Evolutionary conservation across 2,329 filamentous ascomycete genomes (phyloP), one percentile per base, ranked within the genome.

Genomic region (Colletotrichum sp.): DNA sequence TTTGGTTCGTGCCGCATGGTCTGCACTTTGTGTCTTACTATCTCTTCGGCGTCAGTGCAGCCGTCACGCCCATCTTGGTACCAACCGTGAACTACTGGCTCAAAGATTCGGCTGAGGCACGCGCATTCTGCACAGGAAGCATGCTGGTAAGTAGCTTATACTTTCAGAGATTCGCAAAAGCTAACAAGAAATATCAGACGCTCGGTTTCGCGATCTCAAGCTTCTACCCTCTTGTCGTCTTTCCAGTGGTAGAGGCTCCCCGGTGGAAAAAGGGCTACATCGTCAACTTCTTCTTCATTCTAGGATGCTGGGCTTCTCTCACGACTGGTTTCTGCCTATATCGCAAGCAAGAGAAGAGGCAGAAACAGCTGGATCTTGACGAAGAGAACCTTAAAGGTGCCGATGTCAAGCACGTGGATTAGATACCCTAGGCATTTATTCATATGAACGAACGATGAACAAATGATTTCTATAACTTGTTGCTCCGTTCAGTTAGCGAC

Each of bases 1-100:
- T 79, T 2, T 78, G 77, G 77, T 68, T 76, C 13, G 77, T 79
- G 18, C 78, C 78, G 5, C 70, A 75, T 21, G 74, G 71, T 2
- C 76, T 79, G 21, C 75, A 79, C 32, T 79, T 79, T 28, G 34
- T 66, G 24, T 72, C 76, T 2, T 81, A 76, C 43, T 80, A 80
- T 48, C 73, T 80, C 21, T 76, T 81, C 26, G 80, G 80, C 7
- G 64, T 77, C 15, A 80, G 75, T 48, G 77, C 79, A 6, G 77
- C 77, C n/a, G 77, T 80, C 2, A 80, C 78, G 2, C 80, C 79
- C 1, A 81, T 80, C 15, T 61, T 80, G 15, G 75, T 78, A 13
- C 80, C 80, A 1, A 78, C 75, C 2, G 79, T 81, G 18, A 81
- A 81, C 66, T 77, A 76, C 48, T 77, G 77, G 71, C 70, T 81